Conservation (phyloP, 805 yeast genomes). For the Candida peoriensis region DNA sequence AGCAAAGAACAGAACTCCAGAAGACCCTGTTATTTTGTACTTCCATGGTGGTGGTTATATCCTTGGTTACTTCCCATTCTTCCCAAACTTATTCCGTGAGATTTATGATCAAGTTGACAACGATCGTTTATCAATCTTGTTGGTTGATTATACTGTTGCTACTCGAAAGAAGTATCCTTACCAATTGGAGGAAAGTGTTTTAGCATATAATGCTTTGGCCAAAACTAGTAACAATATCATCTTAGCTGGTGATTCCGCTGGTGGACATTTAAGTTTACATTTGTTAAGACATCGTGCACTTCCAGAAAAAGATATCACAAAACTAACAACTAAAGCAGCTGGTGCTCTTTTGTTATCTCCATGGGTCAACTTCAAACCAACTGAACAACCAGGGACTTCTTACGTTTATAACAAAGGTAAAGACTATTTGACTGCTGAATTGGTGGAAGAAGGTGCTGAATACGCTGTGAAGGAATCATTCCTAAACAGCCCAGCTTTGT, state of each 20-base stretch:
- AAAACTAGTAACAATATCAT: constrained; percentile 16
- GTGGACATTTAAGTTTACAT: constrained; percentile 24
- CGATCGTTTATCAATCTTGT: constrained; percentile 18
- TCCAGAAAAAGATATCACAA: constrained; percentile 1
- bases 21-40: constrained; percentile 15
- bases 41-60: constrained; percentile 18
- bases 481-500: constrained; percentile 3
- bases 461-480: constrained; percentile 1
- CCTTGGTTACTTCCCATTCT: constrained; percentile 8
- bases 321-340: background rate
- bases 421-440: background rate
- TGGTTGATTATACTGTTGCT: constrained; percentile 26
- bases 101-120: constrained; percentile 5
- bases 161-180: constrained; percentile 21
- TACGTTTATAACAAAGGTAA: background rate
- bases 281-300: constrained; percentile 9
- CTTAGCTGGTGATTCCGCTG: constrained; percentile 28
- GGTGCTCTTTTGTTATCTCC: constrained; percentile 13
- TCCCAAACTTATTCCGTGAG: constrained; percentile 4
- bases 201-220: constrained; percentile 15
- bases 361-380: constrained; percentile 15
- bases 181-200: constrained; percentile 22
- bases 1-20: constrained; percentile 20
- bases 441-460: constrained; percentile 6
- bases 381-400: background rate